phyloP scores from a whole-genome alignment of 2,329 filamentous ascomycete species.

The Pseudogymnoascus pannorum region DNA sequence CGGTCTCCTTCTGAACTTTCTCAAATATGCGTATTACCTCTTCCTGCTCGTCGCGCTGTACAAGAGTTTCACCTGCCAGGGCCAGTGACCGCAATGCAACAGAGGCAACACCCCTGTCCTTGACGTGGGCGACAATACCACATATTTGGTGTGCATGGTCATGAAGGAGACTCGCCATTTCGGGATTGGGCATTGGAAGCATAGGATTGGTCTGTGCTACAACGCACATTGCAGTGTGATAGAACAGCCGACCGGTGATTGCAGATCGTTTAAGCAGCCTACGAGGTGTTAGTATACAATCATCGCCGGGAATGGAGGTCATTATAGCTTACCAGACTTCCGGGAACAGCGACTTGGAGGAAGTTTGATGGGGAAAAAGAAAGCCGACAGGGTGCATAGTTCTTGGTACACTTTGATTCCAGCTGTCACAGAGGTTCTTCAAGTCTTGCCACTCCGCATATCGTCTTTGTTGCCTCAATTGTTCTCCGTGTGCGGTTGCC shows the following conservation, averaged over 20 bases:
- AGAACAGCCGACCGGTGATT: constrained; percentile 77
- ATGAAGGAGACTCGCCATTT: constrained; percentile 63
- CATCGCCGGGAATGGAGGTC: neutral
- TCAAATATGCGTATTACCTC: constrained; percentile 74
- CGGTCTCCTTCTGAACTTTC: constrained; percentile 66
- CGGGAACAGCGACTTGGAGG: constrained; percentile 69
- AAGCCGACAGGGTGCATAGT: constrained; percentile 85
- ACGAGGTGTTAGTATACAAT: constrained; percentile 20
- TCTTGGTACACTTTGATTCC: constrained; percentile 70
- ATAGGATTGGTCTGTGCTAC: constrained; percentile 73
- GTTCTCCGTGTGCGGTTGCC: constrained; percentile 53
- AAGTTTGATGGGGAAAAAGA: constrained; percentile 59
- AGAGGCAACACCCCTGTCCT: constrained; percentile 70
- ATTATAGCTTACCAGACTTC: constrained; percentile 63
- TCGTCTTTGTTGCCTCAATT: constrained; percentile 55
- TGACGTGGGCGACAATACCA: constrained; percentile 79
- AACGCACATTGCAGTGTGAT: constrained; percentile 78
- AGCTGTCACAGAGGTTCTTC: constrained; percentile 75
- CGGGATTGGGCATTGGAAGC: constrained; percentile 34
- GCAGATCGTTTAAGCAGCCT: constrained; percentile 78
- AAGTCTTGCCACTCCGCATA: constrained; percentile 71
- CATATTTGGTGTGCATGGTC: constrained; percentile 79
- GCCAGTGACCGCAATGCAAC: constrained; percentile 73
- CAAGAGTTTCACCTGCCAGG: constrained; percentile 68
- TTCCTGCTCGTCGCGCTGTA: constrained; percentile 63